Conservation (phyloP, 345 rosid species). For the Moricandia arvensis region DNA sequence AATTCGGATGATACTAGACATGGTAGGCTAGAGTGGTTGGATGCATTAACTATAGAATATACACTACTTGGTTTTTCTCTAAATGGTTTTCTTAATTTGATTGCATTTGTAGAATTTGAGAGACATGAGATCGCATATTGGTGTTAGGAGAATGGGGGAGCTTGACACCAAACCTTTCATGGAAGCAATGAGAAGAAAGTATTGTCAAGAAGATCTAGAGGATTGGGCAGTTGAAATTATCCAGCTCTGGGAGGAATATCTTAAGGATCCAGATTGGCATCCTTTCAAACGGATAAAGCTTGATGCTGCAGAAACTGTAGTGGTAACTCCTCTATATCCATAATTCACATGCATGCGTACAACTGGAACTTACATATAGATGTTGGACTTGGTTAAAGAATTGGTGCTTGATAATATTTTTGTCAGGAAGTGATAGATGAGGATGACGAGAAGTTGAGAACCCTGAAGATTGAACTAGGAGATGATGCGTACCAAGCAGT, state of each 20-base stretch:
- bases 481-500: constrained; percentile 61
- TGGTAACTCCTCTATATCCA: constrained; percentile 44
- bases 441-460: constrained; percentile 63
- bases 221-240: constrained; percentile 70
- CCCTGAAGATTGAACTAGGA: constrained; percentile 58
- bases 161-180: constrained; percentile 73
- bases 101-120: constrained; percentile 45
- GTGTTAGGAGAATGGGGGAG: constrained; percentile 96
- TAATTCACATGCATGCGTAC: neutral
- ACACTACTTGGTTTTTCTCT: constrained; percentile 4
- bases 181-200: constrained; percentile 74
- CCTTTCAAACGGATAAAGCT: constrained; percentile 62
- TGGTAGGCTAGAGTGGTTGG: too few species aligned
- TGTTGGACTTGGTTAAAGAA: constrained; percentile 6
- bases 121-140: constrained; percentile 43
- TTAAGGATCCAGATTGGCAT: constrained; percentile 95
- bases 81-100: neutral
- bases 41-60: neutral
- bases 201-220: constrained; percentile 66
- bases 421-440: constrained; percentile 67
- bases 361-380: neutral
- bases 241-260: constrained; percentile 92
- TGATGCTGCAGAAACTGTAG: constrained; percentile 50
- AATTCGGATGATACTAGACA: too few species aligned
- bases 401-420: neutral